Base-by-base conservation (phyloP, 2,329 filamentous ascomycete species). In the Penicillium sp. region DNA sequence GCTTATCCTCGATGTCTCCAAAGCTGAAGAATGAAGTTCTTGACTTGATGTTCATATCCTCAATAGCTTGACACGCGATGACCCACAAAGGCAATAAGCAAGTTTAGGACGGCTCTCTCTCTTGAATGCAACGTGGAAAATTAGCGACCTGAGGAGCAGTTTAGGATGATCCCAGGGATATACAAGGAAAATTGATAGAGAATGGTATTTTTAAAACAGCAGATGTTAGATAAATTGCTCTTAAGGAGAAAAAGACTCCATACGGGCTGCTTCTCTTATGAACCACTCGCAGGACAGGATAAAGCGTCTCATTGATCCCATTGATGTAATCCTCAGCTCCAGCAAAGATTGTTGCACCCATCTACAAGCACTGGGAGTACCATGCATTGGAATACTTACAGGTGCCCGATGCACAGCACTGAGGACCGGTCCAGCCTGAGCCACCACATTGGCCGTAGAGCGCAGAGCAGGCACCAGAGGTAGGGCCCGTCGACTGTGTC, bases 301-400 rank as follows among this genome's bases (percentile, higher is more conserved):
- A 42, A 43, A 43, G 40, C 40, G 19, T 11, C 26, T 10, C 46
- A 26, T 33, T 30, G 14, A n/a, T 33, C 46, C 25, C 35, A 6
- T 14, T 33, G 26, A 43, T 28, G 26, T 43, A 45, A 11, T 3
- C 4, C 22, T 49, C 46, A 19, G 46, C 46, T 33, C 33, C 33
- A 33, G 26, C 46, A 28, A n/a, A 26, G 13, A 33, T n/a, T 49
- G 46, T 33, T 49, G 14, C 14, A 49, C 46, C 46, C n/a, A 52
- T 38, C 30, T 52, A 52, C n/a, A 35, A 22, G 49, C 49, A 52
- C 49, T 52, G 49, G 33, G 49, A 52, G 33, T 52, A 52, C 49
- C 49, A 52, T 35, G 49, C n/a, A 37, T 52, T 52, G 33, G 30
- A 35, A 52, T 35, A 33, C 30, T 52, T 52, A 14, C 49, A 52